These are phyloP conservation scores for Verticillium albo-atrum DNA, from an alignment of 2,329 filamentous ascomycete species.

Conservation along the genomic window DNA sequence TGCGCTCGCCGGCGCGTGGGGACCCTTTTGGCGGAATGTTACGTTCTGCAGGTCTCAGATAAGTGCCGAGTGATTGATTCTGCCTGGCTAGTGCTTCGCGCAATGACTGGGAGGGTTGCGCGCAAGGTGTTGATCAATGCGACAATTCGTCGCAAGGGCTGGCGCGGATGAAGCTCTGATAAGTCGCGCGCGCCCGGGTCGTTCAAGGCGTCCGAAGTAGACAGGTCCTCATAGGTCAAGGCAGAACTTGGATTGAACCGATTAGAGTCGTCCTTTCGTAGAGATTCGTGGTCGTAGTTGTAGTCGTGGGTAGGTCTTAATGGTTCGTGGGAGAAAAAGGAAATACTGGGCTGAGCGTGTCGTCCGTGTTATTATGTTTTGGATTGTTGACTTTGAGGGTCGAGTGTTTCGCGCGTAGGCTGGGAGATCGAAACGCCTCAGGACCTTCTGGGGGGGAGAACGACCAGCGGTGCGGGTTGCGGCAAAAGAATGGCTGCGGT, in stretches of 20 bases:
- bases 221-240: not conserved
- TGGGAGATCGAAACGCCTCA: not conserved
- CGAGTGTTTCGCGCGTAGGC: not conserved
- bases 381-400: not conserved
- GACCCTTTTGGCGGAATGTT: constrained; percentile 3
- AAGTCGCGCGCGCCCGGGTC: not conserved
- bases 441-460: not conserved
- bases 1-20: constrained; percentile 13
- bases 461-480: not conserved
- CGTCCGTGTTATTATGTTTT: not conserved
- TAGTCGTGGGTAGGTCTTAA: too few relatives aligned
- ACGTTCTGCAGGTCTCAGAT: not conserved
- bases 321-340: not conserved
- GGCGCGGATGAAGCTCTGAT: not conserved
- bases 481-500: constrained; percentile 13
- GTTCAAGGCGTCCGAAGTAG: not conserved
- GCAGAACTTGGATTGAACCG: not conserved
- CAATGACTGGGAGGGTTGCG: not conserved
- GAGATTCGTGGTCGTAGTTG: not conserved
- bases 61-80: not conserved
- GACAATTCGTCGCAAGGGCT: not conserved
- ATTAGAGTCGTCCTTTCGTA: not conserved
- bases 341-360: not conserved
- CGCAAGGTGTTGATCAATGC: not conserved
- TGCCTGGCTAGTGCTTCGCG: not conserved